These are phyloP conservation scores for Porpolomopsis calyptriformis DNA, from an alignment of 768 basidiomycete genomes.

Conservation along the genomic window DNA sequence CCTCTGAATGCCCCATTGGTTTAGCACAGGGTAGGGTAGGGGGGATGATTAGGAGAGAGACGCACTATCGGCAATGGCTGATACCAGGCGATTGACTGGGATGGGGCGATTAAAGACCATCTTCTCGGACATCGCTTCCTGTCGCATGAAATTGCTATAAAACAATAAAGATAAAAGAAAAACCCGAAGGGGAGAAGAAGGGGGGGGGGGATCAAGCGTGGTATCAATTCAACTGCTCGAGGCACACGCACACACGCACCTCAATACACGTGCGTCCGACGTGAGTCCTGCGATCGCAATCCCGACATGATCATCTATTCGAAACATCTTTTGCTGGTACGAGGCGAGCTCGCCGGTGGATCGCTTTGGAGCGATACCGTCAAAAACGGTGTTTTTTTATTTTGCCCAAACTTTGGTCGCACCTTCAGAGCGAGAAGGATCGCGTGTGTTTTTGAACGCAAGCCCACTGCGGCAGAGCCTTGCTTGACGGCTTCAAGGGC, in stretches of 20 bases:
- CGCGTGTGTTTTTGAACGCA: constrained; percentile 92
- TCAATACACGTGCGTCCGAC: constrained; percentile 93
- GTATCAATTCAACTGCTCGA: background rate
- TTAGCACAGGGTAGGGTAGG: background rate
- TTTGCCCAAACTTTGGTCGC: background rate
- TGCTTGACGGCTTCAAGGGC: constrained; percentile 99
- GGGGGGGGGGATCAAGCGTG: too few species aligned
- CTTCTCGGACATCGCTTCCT: constrained; percentile 90
- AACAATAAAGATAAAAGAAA: background rate
- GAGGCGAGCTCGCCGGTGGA: constrained; percentile 96
- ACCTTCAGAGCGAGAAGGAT: constrained; percentile 91
- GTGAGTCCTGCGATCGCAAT: constrained; percentile 99
- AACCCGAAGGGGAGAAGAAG: too few species aligned
- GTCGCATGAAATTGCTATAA: constrained; percentile 94
- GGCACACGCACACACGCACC: constrained; percentile 36
- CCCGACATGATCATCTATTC: constrained; percentile 99
- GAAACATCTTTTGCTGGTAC: constrained; percentile 99
- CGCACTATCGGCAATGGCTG: constrained; percentile 90
- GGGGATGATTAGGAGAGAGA: constrained; percentile 12
- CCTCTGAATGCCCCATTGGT: too few species aligned
- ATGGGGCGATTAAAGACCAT: constrained; percentile 95
- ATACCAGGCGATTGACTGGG: constrained; percentile 88
- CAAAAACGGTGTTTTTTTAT: background rate
- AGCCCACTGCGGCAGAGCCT: constrained; percentile 95
- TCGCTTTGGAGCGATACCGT: constrained; percentile 42